phyloP scores from a whole-genome alignment of 106 monocot species.

The Dendrobium officinale region DNA sequence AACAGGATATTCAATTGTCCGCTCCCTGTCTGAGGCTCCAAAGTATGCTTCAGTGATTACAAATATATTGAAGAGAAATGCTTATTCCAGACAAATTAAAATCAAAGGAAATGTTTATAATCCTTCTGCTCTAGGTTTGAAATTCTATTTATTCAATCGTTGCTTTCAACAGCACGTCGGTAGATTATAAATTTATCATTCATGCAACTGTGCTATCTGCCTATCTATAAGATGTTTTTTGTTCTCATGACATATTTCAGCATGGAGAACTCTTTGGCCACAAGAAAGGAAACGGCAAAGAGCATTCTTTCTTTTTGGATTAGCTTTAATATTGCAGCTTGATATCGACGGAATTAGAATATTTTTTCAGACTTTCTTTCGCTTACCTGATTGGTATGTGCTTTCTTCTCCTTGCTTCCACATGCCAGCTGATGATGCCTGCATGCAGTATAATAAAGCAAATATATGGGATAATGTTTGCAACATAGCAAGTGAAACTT shows the following conservation, averaged over 20 bases:
- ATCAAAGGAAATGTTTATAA: conserved; percentile 23
- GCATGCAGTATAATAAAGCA: no score
- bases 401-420: neutral
- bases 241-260: conserved; percentile 29
- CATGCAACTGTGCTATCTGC: neutral
- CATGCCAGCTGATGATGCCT: no score
- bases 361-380: conserved; percentile 89
- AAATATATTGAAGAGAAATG: conserved; percentile 47
- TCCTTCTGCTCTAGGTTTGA: conserved; percentile 74
- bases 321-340: conserved; percentile 76
- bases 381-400: conserved; percentile 81
- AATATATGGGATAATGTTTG: no score
- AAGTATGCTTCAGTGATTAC: conserved; percentile 83
- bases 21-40: conserved; percentile 95
- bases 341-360: conserved; percentile 88
- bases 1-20: conserved; percentile 95
- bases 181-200: neutral
- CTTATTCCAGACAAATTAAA: conserved; percentile 19
- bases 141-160: neutral
- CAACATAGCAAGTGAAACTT: no score
- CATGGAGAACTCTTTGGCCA: conserved; percentile 95
- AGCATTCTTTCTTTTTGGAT: conserved; percentile 94
- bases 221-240: neutral
- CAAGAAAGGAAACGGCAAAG: conserved; percentile 96
- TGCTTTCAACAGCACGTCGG: no score